Evolutionary conservation across 768 basidiomycete species (phyloP).

Genomic region (Hebeloma cylindrosporum): DNA sequence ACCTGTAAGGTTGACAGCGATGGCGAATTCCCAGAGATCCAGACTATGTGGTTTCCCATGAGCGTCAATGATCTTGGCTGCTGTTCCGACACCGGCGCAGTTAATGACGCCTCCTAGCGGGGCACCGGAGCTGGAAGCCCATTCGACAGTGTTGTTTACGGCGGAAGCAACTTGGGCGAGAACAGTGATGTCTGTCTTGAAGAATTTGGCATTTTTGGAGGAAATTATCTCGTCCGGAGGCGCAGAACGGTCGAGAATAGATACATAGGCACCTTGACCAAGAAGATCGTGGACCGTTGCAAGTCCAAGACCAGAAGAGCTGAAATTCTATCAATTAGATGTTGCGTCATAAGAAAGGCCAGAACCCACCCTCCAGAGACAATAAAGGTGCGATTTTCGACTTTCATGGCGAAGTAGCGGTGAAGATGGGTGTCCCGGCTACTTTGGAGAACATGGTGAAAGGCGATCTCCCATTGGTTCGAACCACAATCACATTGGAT

Average conservation of each 20-base stretch:
- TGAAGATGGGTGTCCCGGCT: conserved; percentile 9
- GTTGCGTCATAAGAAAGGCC: neutral
- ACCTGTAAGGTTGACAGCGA: conserved; percentile 58
- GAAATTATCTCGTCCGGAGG: conserved; percentile 29
- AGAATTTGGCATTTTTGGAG: conserved; percentile 35
- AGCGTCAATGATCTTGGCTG: conserved; percentile 46
- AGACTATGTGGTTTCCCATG: conserved; percentile 46
- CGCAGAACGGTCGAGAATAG: conserved; percentile 51
- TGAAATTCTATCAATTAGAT: conserved; percentile 18
- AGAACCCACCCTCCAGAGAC: conserved; percentile 54
- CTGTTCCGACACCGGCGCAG: conserved; percentile 53
- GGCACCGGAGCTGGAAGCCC: conserved; percentile 42
- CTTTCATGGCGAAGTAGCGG: conserved; percentile 38
- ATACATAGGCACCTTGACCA: conserved; percentile 42
- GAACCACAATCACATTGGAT: conserved; percentile 16
- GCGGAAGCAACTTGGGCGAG: conserved; percentile 37
- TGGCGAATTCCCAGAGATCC: conserved; percentile 50
- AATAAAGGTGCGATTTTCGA: conserved; percentile 53
- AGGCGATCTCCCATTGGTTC: conserved; percentile 18
- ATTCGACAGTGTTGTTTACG: conserved; percentile 38
- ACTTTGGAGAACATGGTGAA: conserved; percentile 13
- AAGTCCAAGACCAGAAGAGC: conserved; percentile 58
- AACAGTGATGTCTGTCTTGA: conserved; percentile 42
- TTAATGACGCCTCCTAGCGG: conserved; percentile 60
- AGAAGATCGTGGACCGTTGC: conserved; percentile 50